phyloP scores from a whole-genome alignment of 2,329 filamentous ascomycete species.

The Shiraia sp. region DNA sequence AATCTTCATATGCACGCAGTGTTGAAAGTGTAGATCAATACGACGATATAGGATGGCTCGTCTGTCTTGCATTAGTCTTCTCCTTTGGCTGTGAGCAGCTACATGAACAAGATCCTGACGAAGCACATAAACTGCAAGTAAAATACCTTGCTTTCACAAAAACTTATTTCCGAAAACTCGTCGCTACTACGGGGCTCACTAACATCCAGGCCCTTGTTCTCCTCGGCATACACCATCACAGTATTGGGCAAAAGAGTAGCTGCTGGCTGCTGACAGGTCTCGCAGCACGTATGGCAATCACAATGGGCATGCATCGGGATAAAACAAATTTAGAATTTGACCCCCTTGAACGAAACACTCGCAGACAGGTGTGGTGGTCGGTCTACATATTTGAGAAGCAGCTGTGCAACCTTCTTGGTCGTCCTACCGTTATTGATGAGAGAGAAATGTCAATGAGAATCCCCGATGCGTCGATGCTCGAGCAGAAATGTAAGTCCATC shows the following conservation, averaged over 20 bases:
- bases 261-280: constrained; percentile 48
- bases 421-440: constrained; percentile 32
- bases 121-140: constrained; percentile 20
- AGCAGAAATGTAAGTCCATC: constrained; percentile 9
- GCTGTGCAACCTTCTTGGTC: constrained; percentile 29
- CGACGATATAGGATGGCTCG: constrained; percentile 48
- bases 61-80: constrained; percentile 48
- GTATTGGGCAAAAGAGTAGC: constrained; percentile 48
- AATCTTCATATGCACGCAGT: constrained; percentile 43
- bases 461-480: constrained; percentile 22
- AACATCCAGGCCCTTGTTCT: constrained; percentile 51
- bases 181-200: constrained; percentile 45
- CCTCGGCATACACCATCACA: constrained; percentile 49
- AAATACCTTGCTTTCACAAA: constrained; percentile 37
- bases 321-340: constrained; percentile 45
- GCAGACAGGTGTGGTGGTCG: constrained; percentile 32
- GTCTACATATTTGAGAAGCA: constrained; percentile 32
- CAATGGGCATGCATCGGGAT: constrained; percentile 51
- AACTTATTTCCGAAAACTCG: constrained; percentile 41
- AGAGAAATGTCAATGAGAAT: constrained; percentile 24
- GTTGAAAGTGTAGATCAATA: constrained; percentile 27
- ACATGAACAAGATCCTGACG: constrained; percentile 33
- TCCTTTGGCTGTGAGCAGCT: constrained; percentile 48
- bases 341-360: constrained; percentile 29
- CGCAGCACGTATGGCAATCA: constrained; percentile 49